These are phyloP conservation scores for Handroanthus guayacan DNA, from an alignment of 257 asterid genomes.

Conservation along the genomic window DNA sequence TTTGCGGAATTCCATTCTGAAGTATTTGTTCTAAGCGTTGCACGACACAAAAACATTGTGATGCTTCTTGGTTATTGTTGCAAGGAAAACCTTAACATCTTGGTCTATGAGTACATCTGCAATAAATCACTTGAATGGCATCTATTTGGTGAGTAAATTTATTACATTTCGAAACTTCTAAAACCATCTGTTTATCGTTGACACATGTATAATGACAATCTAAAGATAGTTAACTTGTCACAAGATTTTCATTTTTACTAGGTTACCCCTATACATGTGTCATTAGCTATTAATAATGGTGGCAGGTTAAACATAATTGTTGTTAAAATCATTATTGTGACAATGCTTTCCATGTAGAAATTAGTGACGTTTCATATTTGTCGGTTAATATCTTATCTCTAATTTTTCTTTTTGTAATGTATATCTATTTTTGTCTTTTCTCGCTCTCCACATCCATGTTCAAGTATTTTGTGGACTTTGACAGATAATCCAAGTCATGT, in stretches of 20 bases:
- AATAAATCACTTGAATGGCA: conserved; percentile 86
- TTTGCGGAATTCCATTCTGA: conserved; percentile 73
- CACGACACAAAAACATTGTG: conserved; percentile 84
- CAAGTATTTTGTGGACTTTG: conserved; percentile 6
- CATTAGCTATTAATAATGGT: no score
- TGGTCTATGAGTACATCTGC: conserved; percentile 83
- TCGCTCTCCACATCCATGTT: no score
- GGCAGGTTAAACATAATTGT: no score
- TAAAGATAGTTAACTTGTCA: no score
- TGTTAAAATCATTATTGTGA: no score
- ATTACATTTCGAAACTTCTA: not conserved
- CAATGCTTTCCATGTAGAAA: no score
- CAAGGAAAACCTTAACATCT: conserved; percentile 76
- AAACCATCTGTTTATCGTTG: not conserved
- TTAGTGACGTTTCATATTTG: no score
- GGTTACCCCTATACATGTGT: not conserved
- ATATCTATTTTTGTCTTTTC: no score
- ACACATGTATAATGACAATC: conserved; percentile 7
- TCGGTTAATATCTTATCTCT: no score
- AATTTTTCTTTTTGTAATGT: no score
- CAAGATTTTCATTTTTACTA: not conserved
- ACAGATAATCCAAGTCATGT: conserved; percentile 53
- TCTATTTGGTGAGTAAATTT: conserved; percentile 62
- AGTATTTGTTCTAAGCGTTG: conserved; percentile 69
- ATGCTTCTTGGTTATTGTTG: conserved; percentile 88